Percentiles rank a stretch among this genome's conserved stretches.
Conservation (phyloP, 2,329 filamentous ascomycete species). For the Leptosphaerulina australis region DNA sequence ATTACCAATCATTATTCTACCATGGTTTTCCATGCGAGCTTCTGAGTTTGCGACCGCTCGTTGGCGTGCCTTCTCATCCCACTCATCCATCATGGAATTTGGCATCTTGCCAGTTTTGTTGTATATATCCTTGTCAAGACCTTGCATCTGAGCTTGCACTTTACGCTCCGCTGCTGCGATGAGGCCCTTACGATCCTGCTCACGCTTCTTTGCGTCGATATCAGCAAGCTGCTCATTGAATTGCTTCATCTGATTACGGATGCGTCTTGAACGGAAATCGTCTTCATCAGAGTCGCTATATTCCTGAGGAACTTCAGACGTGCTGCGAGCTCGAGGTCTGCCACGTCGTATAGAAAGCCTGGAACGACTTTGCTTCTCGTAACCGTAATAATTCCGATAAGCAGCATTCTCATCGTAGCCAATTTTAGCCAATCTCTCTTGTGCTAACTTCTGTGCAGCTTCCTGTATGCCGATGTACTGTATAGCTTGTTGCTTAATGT, state of each 20-base stretch:
- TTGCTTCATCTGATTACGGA: slow-evolving; percentile 78
- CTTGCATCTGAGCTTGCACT: slow-evolving; percentile 77
- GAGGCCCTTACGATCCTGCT: slow-evolving; percentile 74
- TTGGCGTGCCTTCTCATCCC: slow-evolving; percentile 77
- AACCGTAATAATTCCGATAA: slow-evolving; percentile 79
- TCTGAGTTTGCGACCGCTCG: slow-evolving; percentile 71
- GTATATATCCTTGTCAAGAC: slow-evolving; percentile 82
- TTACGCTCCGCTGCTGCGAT: slow-evolving; percentile 83
- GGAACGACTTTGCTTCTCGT: slow-evolving; percentile 55
- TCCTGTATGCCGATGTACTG: slow-evolving; percentile 74
- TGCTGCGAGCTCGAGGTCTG: slow-evolving; percentile 69
- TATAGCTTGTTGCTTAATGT: slow-evolving; percentile 60
- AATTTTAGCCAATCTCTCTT: slow-evolving; percentile 81
- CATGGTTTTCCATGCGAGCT: slow-evolving; percentile 62
- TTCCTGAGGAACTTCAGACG: slow-evolving; percentile 53
- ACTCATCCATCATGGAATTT: slow-evolving; percentile 71
- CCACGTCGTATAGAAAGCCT: slow-evolving; percentile 60
- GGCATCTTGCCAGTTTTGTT: slow-evolving; percentile 75
- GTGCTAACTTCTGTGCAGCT: slow-evolving; percentile 82
- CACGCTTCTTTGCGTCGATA: slow-evolving; percentile 74
- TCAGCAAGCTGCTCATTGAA: slow-evolving; percentile 71
- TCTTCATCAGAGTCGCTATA: slow-evolving; percentile 58
- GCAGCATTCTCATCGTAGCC: slow-evolving; percentile 71
- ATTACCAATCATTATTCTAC: slow-evolving; percentile 73
- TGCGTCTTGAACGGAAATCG: slow-evolving; percentile 71